Evolutionary conservation across 495 filamentous ascomycete species (phyloP).

Genomic region (Extremus antarcticus): DNA sequence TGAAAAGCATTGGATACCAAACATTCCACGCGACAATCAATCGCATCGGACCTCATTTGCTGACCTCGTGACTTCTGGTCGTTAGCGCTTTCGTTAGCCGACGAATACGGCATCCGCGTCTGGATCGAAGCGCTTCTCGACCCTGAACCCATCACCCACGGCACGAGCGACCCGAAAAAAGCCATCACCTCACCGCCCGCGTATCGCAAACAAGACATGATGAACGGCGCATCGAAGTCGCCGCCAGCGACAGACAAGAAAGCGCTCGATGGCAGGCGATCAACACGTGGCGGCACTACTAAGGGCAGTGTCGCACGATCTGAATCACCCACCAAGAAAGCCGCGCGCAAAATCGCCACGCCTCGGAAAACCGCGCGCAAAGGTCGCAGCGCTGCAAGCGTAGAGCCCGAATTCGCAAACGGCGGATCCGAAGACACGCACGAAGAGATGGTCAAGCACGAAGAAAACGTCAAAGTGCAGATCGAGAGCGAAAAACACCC

Average conservation of each 20-base stretch:
- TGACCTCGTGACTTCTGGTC: not conserved
- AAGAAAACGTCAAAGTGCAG: slow-evolving; percentile 49
- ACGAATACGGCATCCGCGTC: slow-evolving; percentile 67
- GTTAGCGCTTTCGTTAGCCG: slow-evolving; percentile 68
- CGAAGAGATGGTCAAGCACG: slow-evolving; percentile 29
- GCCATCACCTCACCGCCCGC: slow-evolving; percentile 31
- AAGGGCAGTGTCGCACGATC: slow-evolving; percentile 39
- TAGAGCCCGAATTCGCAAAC: slow-evolving; percentile 16
- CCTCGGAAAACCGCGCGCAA: slow-evolving; percentile 69
- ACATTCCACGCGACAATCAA: too few relatives aligned
- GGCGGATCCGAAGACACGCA: too few relatives aligned
- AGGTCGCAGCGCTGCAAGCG: slow-evolving; percentile 38
- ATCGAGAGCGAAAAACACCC: slow-evolving; percentile 46
- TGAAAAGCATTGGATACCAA: slow-evolving; percentile 10
- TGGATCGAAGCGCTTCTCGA: slow-evolving; percentile 91
- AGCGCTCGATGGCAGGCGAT: slow-evolving; percentile 29
- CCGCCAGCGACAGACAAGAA: slow-evolving; percentile 27
- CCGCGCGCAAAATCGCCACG: slow-evolving; percentile 40
- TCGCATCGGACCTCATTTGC: too few relatives aligned
- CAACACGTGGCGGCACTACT: slow-evolving; percentile 28
- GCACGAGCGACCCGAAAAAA: slow-evolving; percentile 28
- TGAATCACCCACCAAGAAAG: slow-evolving; percentile 48
- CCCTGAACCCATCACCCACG: slow-evolving; percentile 53
- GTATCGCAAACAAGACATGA: slow-evolving; percentile 24
- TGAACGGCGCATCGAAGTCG: slow-evolving; percentile 15